phyloP scores from a whole-genome alignment of 2,329 filamentous ascomycete genomes.

The Fusarium sp. region DNA sequence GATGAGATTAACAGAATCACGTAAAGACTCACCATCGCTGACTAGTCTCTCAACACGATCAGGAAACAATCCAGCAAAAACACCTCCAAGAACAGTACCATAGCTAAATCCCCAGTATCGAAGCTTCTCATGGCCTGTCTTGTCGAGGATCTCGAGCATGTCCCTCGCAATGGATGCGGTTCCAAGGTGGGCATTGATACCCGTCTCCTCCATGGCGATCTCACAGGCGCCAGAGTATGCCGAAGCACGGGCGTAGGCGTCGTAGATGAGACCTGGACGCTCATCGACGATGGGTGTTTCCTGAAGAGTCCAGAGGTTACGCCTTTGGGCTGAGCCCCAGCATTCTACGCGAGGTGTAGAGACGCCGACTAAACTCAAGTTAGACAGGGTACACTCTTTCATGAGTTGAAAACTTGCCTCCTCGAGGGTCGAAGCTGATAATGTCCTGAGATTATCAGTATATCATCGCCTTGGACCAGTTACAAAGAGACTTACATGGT shows the following conservation, averaged over 20 bases:
- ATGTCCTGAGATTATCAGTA: conserved; percentile 52
- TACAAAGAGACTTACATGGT: conserved; percentile 52
- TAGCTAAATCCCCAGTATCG: conserved; percentile 68
- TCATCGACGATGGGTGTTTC: conserved; percentile 60
- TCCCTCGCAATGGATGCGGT: conserved; percentile 60
- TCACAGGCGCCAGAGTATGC: conserved; percentile 59
- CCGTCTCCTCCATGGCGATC: conserved; percentile 48
- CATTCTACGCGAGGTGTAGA: conserved; percentile 64
- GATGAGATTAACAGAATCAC: accelerated
- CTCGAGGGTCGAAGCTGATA: conserved; percentile 63
- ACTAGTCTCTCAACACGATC: conserved; percentile 62
- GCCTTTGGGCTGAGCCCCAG: conserved; percentile 57
- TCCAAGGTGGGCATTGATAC: conserved; percentile 55
- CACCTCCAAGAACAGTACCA: conserved; percentile 63
- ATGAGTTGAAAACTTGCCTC: conserved; percentile 47
- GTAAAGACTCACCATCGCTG: conserved; percentile 57
- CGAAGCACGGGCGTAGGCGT: conserved; percentile 56
- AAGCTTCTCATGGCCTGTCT: conserved; percentile 56
- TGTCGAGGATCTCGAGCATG: conserved; percentile 59
- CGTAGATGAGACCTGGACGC: conserved; percentile 58
- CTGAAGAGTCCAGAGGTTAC: conserved; percentile 57
- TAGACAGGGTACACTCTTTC: background rate
- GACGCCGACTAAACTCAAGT: conserved; percentile 52
- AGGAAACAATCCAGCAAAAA: conserved; percentile 64
- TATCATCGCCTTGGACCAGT: accelerated